A percentile compares a stretch with the other conserved stretches of the same genome.
Conservation (phyloP, 2,329 filamentous ascomycete genomes). For the Graphilbum ipis-grandicollis region DNA sequence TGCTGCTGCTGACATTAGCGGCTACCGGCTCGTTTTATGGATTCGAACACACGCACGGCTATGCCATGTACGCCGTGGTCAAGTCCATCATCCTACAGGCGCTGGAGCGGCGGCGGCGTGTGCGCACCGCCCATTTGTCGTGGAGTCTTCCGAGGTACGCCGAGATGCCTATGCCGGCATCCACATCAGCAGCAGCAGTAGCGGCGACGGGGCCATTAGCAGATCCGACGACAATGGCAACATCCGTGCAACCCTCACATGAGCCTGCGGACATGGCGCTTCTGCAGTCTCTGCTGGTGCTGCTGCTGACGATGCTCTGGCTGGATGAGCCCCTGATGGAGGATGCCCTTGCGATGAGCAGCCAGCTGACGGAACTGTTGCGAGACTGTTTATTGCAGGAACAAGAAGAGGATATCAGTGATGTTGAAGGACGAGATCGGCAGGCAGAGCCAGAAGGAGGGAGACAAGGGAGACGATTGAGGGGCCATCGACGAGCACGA, state of each 20-base stretch:
- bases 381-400: not conserved
- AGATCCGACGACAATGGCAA: not conserved
- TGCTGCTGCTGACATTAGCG: not conserved
- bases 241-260: not conserved
- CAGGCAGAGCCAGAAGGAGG: no score
- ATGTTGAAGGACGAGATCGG: no score
- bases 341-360: conserved; percentile 1
- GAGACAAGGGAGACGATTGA: no score
- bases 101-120: not conserved
- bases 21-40: conserved; percentile 2
- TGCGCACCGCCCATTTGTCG: not conserved
- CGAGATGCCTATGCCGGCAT: not conserved
- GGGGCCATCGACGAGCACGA: not conserved
- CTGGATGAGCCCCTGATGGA: not conserved
- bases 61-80: not conserved
- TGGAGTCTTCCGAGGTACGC: not conserved
- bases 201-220: not conserved
- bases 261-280: not conserved
- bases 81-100: not conserved
- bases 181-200: not conserved
- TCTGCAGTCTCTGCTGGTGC: not conserved
- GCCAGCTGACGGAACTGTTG: not conserved
- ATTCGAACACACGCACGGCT: conserved; percentile 1
- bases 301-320: not conserved
- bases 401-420: no score